These are phyloP conservation scores for Bipolaris victoriae DNA, from an alignment of 2,329 filamentous ascomycete species.

Conservation along the genomic window DNA sequence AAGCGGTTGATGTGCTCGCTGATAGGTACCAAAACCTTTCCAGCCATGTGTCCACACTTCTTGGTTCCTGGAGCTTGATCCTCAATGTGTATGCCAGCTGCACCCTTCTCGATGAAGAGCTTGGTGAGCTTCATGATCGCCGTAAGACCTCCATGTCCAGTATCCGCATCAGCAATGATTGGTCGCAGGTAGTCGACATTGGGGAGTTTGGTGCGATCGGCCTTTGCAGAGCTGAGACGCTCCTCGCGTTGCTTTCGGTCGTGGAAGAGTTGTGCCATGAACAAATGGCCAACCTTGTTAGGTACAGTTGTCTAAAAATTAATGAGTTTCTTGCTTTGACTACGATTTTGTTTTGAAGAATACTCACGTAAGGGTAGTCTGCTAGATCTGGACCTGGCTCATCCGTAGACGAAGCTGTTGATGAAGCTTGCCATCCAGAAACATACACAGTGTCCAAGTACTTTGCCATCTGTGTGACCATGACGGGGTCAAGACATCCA, in stretches of 20 bases:
- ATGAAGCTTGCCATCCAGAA: constrained; percentile 98
- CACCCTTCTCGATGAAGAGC: constrained; percentile 94
- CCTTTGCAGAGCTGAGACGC: constrained; percentile 76
- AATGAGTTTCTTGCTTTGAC: constrained; percentile 17
- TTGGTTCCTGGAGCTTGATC: constrained; percentile 98
- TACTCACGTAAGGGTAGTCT: constrained; percentile 75
- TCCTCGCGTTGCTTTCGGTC: constrained; percentile 99
- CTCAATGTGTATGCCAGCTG: constrained; percentile 97
- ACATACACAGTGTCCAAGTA: constrained; percentile 99
- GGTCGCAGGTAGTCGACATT: constrained; percentile 94
- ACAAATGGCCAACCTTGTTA: constrained; percentile 96
- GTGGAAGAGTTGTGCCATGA: constrained; percentile 99
- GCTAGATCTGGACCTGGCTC: constrained; percentile 97
- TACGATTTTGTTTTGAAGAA: not conserved
- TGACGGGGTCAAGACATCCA: constrained; percentile 95
- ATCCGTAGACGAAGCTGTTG: constrained; percentile 90
- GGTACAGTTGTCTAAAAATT: constrained; percentile 84
- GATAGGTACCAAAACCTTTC: constrained; percentile 95
- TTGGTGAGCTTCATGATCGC: constrained; percentile 99
- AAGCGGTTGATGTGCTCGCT: constrained; percentile 98
- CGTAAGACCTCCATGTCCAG: constrained; percentile 95
- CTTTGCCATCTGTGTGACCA: constrained; percentile 99
- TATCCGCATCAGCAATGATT: constrained; percentile 96
- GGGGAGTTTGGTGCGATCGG: constrained; percentile 72
- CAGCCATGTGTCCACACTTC: constrained; percentile 99